A percentile compares a stretch with the other conserved stretches of the same genome.
These are phyloP conservation scores for Aureobasidium leucospermi DNA, from an alignment of 2,329 filamentous ascomycete species.

Conservation along the genomic window DNA sequence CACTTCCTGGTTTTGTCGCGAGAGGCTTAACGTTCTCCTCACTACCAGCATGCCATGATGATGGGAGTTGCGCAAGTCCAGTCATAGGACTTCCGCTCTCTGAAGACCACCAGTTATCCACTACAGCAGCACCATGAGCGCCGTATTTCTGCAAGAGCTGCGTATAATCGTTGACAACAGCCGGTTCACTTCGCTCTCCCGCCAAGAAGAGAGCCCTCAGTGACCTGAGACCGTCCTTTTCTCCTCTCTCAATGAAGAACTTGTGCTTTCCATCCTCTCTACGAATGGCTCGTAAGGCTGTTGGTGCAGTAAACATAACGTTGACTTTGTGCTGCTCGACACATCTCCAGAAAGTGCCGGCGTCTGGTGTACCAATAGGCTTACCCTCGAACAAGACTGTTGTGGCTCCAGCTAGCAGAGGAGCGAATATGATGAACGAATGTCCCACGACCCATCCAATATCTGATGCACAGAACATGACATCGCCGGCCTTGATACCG, in stretches of 20 bases:
- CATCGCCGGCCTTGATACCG: constrained; percentile 73
- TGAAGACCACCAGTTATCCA: constrained; percentile 70
- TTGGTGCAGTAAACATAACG: constrained; percentile 78
- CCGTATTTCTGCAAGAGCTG: constrained; percentile 60
- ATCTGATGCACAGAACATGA: constrained; percentile 73
- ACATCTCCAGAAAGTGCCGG: constrained; percentile 81
- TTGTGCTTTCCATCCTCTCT: constrained; percentile 74
- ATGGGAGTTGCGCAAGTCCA: constrained; percentile 56
- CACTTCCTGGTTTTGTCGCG: constrained; percentile 71
- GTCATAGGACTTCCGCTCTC: constrained; percentile 64
- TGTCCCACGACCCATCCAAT: constrained; percentile 90
- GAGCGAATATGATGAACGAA: constrained; percentile 83
- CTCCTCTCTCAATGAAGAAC: constrained; percentile 55
- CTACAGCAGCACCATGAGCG: constrained; percentile 53
- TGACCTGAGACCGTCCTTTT: constrained; percentile 61
- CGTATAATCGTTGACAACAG: constrained; percentile 76
- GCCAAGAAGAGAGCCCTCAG: constrained; percentile 75
- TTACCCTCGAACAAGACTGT: constrained; percentile 93
- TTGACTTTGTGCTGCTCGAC: constrained; percentile 80
- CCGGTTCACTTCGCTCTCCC: constrained; percentile 82
- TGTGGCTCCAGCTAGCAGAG: constrained; percentile 74
- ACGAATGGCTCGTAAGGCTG: constrained; percentile 76
- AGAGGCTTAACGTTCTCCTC: constrained; percentile 53
- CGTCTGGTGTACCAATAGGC: constrained; percentile 79
- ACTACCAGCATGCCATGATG: constrained; percentile 39